Percentiles rank a stretch among this genome's conserved stretches.
Evolutionary conservation across 1,284 basidiomycete genomes (phyloP).

Genomic region (Uromyces viciae-fabae): DNA sequence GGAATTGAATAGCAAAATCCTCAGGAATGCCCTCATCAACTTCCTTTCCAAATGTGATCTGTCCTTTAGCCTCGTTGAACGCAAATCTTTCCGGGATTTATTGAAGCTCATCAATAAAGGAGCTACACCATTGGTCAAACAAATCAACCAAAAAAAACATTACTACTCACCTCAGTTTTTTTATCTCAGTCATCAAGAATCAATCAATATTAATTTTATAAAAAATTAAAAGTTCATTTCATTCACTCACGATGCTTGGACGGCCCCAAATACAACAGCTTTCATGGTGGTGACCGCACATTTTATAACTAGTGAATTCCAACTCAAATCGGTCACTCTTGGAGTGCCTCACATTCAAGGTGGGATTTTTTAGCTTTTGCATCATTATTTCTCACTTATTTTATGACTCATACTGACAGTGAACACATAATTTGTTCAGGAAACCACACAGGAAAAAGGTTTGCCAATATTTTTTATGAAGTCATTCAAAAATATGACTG

Average conservation of each 20-base stretch:
- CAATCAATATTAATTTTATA: background rate
- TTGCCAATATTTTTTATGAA: background rate
- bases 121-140: background rate
- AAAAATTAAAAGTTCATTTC: background rate
- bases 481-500: background rate
- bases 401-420: no score
- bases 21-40: background rate
- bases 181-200: background rate
- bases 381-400: no score
- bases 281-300: constrained; percentile 1
- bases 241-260: constrained; percentile 12
- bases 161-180: background rate
- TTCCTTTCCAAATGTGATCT: background rate
- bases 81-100: background rate
- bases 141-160: background rate
- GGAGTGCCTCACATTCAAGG: background rate
- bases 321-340: background rate
- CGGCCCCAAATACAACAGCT: background rate
- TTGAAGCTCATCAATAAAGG: background rate
- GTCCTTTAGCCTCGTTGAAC: background rate
- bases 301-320: background rate
- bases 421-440: no score
- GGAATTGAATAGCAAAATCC: background rate
- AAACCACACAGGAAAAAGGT: background rate
- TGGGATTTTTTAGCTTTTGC: no score